phyloP scores from a whole-genome alignment of 495 filamentous ascomycete species.

The Tirmania nivea region DNA sequence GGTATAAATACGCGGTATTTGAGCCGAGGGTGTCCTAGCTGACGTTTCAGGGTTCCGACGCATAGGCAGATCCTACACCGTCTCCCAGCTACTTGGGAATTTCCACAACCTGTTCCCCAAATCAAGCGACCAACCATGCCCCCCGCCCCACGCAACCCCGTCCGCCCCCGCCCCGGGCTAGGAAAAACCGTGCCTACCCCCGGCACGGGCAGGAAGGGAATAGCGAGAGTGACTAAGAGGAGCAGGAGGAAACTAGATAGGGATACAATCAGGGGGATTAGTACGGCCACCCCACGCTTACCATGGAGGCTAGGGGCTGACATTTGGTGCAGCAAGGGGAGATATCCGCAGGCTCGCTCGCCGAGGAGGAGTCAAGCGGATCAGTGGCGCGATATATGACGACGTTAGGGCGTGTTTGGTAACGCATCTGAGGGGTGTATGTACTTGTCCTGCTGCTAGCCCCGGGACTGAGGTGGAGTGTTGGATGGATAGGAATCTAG shows the following conservation, averaged over 20 bases:
- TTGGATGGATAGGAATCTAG: neutral
- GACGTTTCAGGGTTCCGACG: too few relatives aligned
- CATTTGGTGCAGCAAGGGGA: conserved; percentile 5
- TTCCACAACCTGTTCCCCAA: too few relatives aligned
- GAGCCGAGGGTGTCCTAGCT: too few relatives aligned
- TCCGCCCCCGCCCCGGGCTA: neutral
- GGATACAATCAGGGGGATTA: conserved; percentile 44
- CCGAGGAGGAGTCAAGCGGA: conserved; percentile 56
- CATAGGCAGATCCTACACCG: too few relatives aligned
- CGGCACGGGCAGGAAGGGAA: neutral
- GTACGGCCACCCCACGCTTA: conserved; percentile 24
- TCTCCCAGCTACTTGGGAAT: too few relatives aligned
- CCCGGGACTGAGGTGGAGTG: neutral
- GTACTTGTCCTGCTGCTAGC: conserved; percentile 1
- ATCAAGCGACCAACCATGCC: neutral
- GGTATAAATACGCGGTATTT: too few relatives aligned
- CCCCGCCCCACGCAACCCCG: neutral
- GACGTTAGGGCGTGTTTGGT: conserved; percentile 37
- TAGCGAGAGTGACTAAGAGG: neutral
- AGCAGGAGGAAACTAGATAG: conserved; percentile 6
- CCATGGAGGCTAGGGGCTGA: neutral
- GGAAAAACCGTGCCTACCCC: neutral
- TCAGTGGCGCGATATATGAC: conserved; percentile 48
- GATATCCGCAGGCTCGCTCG: conserved; percentile 46
- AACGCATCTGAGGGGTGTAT: conserved; percentile 31